Percentiles rank a stretch among this genome's conserved stretches.
Evolutionary conservation across 202 grass and related monocot species (phyloP).

Genomic region (Carex sylvatica): DNA sequence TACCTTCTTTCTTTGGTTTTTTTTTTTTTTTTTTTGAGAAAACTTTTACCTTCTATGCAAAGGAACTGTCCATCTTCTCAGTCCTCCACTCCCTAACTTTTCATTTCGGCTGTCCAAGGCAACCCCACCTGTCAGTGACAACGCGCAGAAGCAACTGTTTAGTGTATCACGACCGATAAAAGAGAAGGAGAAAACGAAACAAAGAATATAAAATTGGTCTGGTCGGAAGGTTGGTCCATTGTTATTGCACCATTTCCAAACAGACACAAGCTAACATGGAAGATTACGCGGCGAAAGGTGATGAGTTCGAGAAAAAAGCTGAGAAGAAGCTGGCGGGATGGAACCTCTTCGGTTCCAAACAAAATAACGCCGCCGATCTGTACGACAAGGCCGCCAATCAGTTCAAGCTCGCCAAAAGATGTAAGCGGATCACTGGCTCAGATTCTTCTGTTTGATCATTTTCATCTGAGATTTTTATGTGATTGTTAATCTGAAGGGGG

Average conservation of each 20-base stretch:
- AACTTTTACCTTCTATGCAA: background rate
- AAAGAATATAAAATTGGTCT: background rate
- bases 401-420: conserved; percentile 82
- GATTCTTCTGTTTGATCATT: background rate
- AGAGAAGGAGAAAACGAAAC: background rate
- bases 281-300: conserved; percentile 54
- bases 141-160: background rate
- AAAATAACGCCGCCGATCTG: conserved; percentile 65
- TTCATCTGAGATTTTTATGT: conserved; percentile 1
- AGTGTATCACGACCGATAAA: background rate
- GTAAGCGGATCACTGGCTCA: conserved; percentile 35
- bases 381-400: conserved; percentile 78
- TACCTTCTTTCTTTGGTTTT: no score
- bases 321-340: conserved; percentile 70
- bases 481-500: background rate
- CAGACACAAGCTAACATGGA: conserved; percentile 31
- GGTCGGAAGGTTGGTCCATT: background rate
- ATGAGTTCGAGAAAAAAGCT: conserved; percentile 64
- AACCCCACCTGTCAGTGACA: background rate
- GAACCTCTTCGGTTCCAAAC: conserved; percentile 53
- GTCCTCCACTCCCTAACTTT: background rate
- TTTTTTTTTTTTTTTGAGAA: no score
- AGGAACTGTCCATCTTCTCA: background rate
- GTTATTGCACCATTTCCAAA: background rate
- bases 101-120: background rate